Evolutionary conservation across 2,329 filamentous ascomycete genomes (phyloP), one percentile per base, ranked within the genome.

Genomic region (Fusarium irregulare): DNA sequence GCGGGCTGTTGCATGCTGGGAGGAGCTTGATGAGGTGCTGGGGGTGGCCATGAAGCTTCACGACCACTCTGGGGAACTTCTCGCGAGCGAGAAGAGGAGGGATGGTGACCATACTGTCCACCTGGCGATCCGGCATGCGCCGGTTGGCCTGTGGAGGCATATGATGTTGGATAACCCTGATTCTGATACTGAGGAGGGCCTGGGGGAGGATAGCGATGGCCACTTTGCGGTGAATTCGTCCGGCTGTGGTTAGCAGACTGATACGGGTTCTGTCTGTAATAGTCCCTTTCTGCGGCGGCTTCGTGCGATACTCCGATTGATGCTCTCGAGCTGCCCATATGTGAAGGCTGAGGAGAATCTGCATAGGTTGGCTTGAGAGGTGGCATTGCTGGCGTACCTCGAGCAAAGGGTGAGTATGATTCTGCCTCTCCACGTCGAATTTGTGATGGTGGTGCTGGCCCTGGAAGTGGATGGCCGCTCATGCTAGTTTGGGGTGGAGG

Each of bases 21-120:
- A 30, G 70, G 66, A 28, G 62, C 61, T 32, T 71, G 75, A 41
- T 72, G 74, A 47, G 75, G 74, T 14, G 57, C 44, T 27, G 70
- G 32, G 18, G 72, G 58, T n/a, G 80, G 81, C 73, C 81, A 81
- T 10, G 80, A 69, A 37, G 72, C 75, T 30, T 80, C 79, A 47
- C 78, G 77, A 44, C 82, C 81, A 76, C 61, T 75, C 55, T 73
- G 79, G 0, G 82, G 73, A 18, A 77, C 68, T 47, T 87, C 85
- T 21, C 84, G 82, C 13, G 80, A 77, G 28, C 83, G 80, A 14
- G 83, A 74, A 16, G 79, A 75, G 23, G 82, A 73, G n/a, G 81
- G 79, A 73, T 88, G 86, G 12, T 81, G 76, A 1, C 82, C 79
- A 60, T 89, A 89, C 68, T 88, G 87, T 21, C 84, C 82, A n/a